These are phyloP conservation scores for Pestalotiopsis sp. DNA, from an alignment of 2,329 filamentous ascomycete species.

Conservation along the genomic window DNA sequence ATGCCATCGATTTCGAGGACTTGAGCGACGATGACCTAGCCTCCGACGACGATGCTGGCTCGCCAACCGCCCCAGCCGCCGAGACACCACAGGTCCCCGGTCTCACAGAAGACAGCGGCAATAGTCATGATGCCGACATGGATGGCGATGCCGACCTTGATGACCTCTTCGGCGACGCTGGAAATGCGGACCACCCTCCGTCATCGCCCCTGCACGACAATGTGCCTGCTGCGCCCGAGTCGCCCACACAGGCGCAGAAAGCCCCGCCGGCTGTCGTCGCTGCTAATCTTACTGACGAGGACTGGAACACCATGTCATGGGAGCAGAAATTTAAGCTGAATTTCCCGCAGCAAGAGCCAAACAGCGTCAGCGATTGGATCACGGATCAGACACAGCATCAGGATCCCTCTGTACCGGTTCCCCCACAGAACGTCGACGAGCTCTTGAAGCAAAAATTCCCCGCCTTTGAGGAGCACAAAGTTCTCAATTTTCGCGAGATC, in stretches of 20 bases:
- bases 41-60: conserved; percentile 64
- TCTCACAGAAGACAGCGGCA: conserved; percentile 61
- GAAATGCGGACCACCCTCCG: conserved; percentile 42
- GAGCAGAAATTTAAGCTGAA: conserved; percentile 42
- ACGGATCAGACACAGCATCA: conserved; percentile 48
- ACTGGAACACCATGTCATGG: conserved; percentile 37
- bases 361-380: conserved; percentile 37
- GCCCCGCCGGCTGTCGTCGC: conserved; percentile 8
- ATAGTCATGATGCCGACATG: conserved; percentile 56
- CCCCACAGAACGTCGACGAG: conserved; percentile 74
- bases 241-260: conserved; percentile 8
- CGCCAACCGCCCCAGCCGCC: conserved; percentile 30
- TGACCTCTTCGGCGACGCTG: conserved; percentile 69
- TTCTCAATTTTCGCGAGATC: conserved; percentile 79
- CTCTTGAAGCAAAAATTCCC: conserved; percentile 81
- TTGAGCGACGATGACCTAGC: conserved; percentile 91
- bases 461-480: conserved; percentile 73
- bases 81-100: conserved; percentile 51
- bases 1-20: conserved; percentile 89
- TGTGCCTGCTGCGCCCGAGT: conserved; percentile 10
- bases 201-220: conserved; percentile 44
- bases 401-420: conserved; percentile 66
- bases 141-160: conserved; percentile 48
- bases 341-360: conserved; percentile 46
- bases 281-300: conserved; percentile 33